Evolutionary conservation across 352 stramenopile genomes (phyloP), one percentile per base, ranked within the genome.

Genomic region (Pythium volutum): DNA sequence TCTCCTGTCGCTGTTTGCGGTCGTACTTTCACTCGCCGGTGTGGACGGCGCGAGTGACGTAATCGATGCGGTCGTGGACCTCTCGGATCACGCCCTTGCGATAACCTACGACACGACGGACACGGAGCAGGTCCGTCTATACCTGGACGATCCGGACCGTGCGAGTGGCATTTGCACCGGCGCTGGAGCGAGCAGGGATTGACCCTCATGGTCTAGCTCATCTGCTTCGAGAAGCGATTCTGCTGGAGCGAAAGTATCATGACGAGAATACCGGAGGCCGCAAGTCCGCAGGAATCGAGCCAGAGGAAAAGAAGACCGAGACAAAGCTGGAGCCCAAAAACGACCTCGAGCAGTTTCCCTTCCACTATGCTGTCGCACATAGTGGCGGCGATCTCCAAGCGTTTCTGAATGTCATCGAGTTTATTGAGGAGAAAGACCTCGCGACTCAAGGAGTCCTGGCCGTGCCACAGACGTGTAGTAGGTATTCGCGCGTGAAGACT

Each of bases 291-390:
- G 18, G 12, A 8, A 45, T n/a, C 39, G 18, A 8, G 39, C 8
- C 4, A 14, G 18, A 45, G 16, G 18, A 22, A 14, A 45, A 18
- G 39, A 45, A 18, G 39, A 7, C 9, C 7, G 39, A 22, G 39
- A 45, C 18, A 20, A 12, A 38, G 12, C 8, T 33, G 2, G 15
- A 33, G 3, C 8, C 33, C 15, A 16, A 10, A 3, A 39, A 27
- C 7, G 53, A 51, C 9, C 39, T 59, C 8, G 29, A 41, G 15
- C 20, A 49, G 31, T 62, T 47, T 31, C 55, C 55, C 0, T 62
- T 38, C 55, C 55, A 62, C 45, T 62, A 55, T 15, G 55, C 55
- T 5, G 45, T 62, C 15, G 10, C 42, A 31, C 34, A 55, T 16
- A 48, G 55, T 22, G 26, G 26, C 9, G 55, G 55, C 8, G 55